Conservation (phyloP, 1,139 yeast species). For the Sugiyamaella grinbergsii region DNA sequence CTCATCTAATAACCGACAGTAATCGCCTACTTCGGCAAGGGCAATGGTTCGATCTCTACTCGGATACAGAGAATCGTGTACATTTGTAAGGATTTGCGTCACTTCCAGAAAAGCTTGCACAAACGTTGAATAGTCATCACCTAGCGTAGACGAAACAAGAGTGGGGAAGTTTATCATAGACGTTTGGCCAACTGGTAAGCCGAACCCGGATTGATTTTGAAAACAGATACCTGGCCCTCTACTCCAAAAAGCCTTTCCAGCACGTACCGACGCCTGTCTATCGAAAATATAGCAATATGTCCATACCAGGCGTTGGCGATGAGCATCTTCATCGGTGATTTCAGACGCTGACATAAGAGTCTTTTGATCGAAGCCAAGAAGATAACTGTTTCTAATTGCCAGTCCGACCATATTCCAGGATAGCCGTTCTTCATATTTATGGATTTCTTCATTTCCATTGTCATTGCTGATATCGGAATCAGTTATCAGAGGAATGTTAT, state of each 20-base stretch:
- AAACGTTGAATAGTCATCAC: constrained; percentile 29
- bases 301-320: constrained; percentile 32
- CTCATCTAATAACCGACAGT: constrained; percentile 32
- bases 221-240: constrained; percentile 35
- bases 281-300: constrained; percentile 33
- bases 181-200: constrained; percentile 24
- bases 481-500: constrained; percentile 28
- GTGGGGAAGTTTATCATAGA: constrained; percentile 32
- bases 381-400: constrained; percentile 32
- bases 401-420: constrained; percentile 36
- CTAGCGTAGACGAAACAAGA: constrained; percentile 20
- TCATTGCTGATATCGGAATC: constrained; percentile 19
- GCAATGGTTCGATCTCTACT: constrained; percentile 33
- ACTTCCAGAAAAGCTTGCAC: constrained; percentile 32
- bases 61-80: constrained; percentile 34
- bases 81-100: constrained; percentile 33
- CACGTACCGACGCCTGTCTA: constrained; percentile 32
- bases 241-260: constrained; percentile 35
- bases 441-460: constrained; percentile 15
- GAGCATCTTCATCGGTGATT: constrained; percentile 26
- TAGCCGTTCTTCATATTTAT: constrained; percentile 28
- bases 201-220: constrained; percentile 29
- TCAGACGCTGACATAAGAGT: constrained; percentile 29
- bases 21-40: constrained; percentile 31
- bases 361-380: constrained; percentile 33